These are phyloP conservation scores for Phaeotremella skinneri DNA, from an alignment of 768 basidiomycete species.

Conservation along the genomic window DNA sequence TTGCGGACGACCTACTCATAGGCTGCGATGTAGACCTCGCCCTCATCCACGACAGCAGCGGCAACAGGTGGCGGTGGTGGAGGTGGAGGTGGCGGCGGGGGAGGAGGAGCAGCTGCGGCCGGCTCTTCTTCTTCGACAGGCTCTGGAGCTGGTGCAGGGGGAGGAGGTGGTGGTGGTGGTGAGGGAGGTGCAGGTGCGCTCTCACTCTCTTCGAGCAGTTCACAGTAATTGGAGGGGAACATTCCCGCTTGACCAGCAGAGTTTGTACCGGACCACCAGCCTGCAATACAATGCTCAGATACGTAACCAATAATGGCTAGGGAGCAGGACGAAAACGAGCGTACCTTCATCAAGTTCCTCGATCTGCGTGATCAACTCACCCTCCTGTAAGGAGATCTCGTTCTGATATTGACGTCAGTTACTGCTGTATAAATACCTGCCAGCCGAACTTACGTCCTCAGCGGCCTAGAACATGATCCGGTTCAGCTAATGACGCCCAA, in stretches of 20 bases:
- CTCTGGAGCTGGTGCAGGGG: constrained; percentile 52
- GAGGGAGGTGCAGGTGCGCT: constrained; percentile 53
- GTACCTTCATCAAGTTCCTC: constrained; percentile 74
- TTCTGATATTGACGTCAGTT: constrained; percentile 65
- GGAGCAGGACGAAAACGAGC: neutral
- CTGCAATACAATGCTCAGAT: constrained; percentile 30
- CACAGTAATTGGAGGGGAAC: constrained; percentile 92
- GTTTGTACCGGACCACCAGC: constrained; percentile 86
- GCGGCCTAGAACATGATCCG: constrained; percentile 16
- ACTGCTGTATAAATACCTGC: neutral
- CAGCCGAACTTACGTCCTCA: constrained; percentile 28
- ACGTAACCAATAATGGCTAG: neutral
- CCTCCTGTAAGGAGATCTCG: constrained; percentile 75
- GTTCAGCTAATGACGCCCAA: constrained; percentile 5
- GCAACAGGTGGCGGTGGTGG: constrained; percentile 53
- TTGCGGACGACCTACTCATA: constrained; percentile 72
- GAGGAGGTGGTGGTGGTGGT: constrained; percentile 54
- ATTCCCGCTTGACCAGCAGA: constrained; percentile 70
- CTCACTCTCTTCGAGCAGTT: constrained; percentile 59
- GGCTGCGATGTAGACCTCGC: constrained; percentile 47
- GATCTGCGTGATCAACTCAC: constrained; percentile 75
- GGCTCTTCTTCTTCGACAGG: constrained; percentile 5
- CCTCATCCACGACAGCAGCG: constrained; percentile 52
- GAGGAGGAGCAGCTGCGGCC: constrained; percentile 56
- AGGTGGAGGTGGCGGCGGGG: constrained; percentile 55